Evolutionary conservation across 352 stramenopile genomes (phyloP).

Genomic region (Pythium brassicae): DNA sequence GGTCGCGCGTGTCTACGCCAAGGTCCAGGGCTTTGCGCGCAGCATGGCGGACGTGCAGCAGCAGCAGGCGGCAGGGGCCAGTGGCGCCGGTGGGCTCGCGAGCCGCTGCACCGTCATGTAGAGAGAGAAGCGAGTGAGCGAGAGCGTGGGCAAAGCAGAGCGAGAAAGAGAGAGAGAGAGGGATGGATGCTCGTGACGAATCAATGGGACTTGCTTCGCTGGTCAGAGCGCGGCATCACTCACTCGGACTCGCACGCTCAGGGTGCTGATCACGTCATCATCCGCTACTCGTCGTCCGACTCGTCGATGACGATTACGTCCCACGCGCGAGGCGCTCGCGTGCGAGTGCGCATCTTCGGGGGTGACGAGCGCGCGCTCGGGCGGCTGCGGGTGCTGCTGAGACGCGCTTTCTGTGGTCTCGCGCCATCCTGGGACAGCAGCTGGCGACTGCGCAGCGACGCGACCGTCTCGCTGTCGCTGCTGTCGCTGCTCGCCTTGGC

Average conservation of each 20-base stretch:
- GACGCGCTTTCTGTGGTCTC: conserved; percentile 5
- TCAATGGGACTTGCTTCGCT: neutral
- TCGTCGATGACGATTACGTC: conserved; percentile 82
- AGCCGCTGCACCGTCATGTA: conserved; percentile 77
- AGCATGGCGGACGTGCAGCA: conserved; percentile 64
- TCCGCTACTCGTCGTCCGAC: conserved; percentile 34
- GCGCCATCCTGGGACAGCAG: conserved; percentile 21
- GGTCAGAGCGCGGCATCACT: neutral
- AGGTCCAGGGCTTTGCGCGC: conserved; percentile 60
- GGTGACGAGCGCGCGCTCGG: neutral
- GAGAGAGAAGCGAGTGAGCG: conserved; percentile 5
- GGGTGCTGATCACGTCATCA: too few relatives aligned
- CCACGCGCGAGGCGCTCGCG: conserved; percentile 38
- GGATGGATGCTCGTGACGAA: neutral
- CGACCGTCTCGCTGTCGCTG: conserved; percentile 1
- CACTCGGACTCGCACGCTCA: neutral
- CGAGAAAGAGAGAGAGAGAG: neutral
- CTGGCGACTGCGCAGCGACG: conserved; percentile 17
- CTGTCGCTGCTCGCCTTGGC: neutral
- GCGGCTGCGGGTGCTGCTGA: conserved; percentile 3
- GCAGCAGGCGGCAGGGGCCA: conserved; percentile 29
- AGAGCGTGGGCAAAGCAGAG: neutral
- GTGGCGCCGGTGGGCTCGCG: conserved; percentile 25
- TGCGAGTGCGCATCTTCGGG: conserved; percentile 14
- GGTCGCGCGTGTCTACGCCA: conserved; percentile 50